Evolutionary conservation across 2,329 filamentous ascomycete species (phyloP).

Genomic region (Aureobasidium sp.): DNA sequence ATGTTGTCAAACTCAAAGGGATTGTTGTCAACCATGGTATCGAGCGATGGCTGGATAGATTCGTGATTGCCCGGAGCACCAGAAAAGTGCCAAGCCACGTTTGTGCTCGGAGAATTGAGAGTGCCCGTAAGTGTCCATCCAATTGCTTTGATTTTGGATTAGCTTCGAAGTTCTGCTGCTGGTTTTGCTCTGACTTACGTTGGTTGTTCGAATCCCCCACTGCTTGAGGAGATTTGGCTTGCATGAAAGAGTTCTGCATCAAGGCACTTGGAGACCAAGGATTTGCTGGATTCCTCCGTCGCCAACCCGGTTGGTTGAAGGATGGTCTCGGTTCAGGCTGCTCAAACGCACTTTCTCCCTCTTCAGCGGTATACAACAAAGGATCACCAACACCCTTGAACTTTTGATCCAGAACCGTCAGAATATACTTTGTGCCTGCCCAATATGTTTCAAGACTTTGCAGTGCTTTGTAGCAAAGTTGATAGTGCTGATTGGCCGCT

Average conservation of each 20-base stretch:
- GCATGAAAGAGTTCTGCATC: constrained; percentile 1
- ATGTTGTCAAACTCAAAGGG: constrained; percentile 10
- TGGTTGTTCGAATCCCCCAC: neutral
- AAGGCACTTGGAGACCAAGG: constrained; percentile 37
- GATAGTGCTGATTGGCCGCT: constrained; percentile 79
- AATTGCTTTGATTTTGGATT: constrained; percentile 58
- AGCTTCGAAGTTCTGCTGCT: constrained; percentile 17
- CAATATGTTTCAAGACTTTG: constrained; percentile 77
- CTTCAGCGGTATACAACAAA: constrained; percentile 58
- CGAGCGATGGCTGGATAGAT: constrained; percentile 23
- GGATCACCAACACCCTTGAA: constrained; percentile 79
- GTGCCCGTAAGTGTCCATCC: constrained; percentile 85
- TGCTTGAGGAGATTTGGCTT: neutral
- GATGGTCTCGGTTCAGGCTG: constrained; percentile 39
- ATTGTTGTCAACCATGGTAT: constrained; percentile 18
- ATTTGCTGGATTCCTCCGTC: constrained; percentile 37
- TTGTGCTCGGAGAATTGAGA: constrained; percentile 77
- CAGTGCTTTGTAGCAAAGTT: constrained; percentile 75
- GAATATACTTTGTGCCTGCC: constrained; percentile 79
- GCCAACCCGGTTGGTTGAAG: constrained; percentile 47
- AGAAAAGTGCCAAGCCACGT: constrained; percentile 73
- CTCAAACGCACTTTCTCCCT: constrained; percentile 65
- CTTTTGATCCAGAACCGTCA: constrained; percentile 81
- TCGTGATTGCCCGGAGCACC: constrained; percentile 34
- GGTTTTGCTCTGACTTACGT: constrained; percentile 8